Conservation (phyloP, 331 rosid species). For the Dryas integrifolia region DNA sequence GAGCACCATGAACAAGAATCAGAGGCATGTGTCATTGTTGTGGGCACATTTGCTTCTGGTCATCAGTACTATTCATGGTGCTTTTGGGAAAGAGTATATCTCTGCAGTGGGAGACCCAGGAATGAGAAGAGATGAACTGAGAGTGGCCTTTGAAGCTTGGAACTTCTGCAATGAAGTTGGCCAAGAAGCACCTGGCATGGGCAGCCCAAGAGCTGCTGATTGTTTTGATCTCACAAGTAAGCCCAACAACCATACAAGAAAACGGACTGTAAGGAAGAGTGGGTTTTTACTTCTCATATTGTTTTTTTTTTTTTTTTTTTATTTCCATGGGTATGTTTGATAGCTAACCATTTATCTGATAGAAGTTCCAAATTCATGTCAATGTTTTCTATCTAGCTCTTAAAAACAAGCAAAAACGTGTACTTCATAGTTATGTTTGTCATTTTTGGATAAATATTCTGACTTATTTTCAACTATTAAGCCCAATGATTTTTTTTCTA, state of each 20-base stretch:
- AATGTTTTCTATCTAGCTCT: no score
- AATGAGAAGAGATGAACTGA: conserved; percentile 67
- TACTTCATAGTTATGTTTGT: not conserved
- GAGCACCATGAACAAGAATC: conserved; percentile 23
- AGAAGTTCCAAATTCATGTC: no score
- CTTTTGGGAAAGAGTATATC: conserved; percentile 19
- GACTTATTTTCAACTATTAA: no score
- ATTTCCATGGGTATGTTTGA: not conserved
- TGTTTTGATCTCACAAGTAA: conserved; percentile 69
- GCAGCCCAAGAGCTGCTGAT: conserved; percentile 85
- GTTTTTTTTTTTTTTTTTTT: not conserved
- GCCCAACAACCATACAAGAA: conserved; percentile 10
- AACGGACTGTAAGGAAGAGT: not conserved
- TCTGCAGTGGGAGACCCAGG: conserved; percentile 88
- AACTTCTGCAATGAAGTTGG: conserved; percentile 92
- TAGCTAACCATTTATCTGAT: not conserved
- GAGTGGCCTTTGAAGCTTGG: conserved; percentile 88
- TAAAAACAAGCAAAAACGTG: no score
- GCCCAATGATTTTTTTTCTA: not conserved
- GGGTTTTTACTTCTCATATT: not conserved
- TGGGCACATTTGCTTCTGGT: conserved; percentile 33
- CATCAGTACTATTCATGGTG: conserved; percentile 9
- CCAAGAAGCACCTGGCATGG: conserved; percentile 68
- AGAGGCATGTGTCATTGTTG: conserved; percentile 7
- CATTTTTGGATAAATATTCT: not conserved